phyloP scores from a whole-genome alignment of 2,329 filamentous ascomycete species.

The Fusarium oxysporum region DNA sequence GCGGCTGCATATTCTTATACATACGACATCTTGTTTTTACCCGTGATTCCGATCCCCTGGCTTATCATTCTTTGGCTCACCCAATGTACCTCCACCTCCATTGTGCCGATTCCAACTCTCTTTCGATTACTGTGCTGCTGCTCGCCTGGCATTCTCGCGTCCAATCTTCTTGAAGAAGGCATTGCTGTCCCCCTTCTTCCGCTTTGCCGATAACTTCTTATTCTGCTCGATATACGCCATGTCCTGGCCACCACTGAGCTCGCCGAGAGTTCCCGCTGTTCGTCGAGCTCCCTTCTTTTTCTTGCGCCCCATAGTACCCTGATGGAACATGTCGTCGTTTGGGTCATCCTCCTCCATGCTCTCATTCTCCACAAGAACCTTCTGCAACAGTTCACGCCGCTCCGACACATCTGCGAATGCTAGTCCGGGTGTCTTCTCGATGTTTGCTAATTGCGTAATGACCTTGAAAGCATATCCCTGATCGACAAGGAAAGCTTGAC shows the following conservation, averaged over 20 bases:
- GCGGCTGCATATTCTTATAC: neutral
- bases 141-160: constrained; percentile 54
- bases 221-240: constrained; percentile 97
- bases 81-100: neutral
- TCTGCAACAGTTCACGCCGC: constrained; percentile 85
- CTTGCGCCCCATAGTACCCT: constrained; percentile 59
- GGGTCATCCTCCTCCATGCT: constrained; percentile 78
- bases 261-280: constrained; percentile 85
- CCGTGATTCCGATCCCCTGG: constrained; percentile 3
- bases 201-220: constrained; percentile 65
- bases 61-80: constrained; percentile 19
- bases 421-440: constrained; percentile 84
- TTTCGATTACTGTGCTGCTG: constrained; percentile 47
- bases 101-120: constrained; percentile 5
- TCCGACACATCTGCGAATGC: constrained; percentile 84
- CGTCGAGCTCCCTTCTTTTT: constrained; percentile 74
- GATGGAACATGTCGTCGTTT: constrained; percentile 56
- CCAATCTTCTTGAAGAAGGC: constrained; percentile 58
- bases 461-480: constrained; percentile 99
- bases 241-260: constrained; percentile 90
- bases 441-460: constrained; percentile 93
- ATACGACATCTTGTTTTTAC: constrained; percentile 1
- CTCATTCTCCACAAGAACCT: constrained; percentile 90
- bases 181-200: constrained; percentile 55
- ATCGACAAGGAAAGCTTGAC: constrained; percentile 96